Conservation (phyloP, 768 basidiomycete genomes). For the Trametes punicea region DNA sequence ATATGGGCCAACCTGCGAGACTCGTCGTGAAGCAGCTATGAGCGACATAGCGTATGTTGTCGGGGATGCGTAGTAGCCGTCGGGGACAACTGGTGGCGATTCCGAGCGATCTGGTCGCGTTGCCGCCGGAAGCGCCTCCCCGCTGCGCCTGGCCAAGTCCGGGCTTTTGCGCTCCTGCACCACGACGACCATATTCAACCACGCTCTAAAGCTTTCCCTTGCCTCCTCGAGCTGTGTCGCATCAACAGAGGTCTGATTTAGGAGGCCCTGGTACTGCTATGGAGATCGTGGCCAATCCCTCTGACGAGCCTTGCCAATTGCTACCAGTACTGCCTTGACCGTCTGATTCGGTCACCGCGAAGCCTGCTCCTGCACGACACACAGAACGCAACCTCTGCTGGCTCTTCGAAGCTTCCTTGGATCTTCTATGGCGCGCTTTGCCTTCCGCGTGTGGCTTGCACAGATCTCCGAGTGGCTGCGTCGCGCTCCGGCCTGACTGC, state of each 20-base stretch:
- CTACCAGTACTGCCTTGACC: constrained; percentile 6
- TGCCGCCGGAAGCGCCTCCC: not conserved
- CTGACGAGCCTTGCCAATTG: constrained; percentile 4
- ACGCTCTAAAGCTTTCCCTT: not conserved
- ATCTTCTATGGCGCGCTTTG: not conserved
- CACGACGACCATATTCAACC: constrained; percentile 10
- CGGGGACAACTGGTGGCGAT: not conserved
- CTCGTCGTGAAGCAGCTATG: constrained; percentile 8
- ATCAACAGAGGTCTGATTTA: not conserved
- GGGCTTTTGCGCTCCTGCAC: not conserved
- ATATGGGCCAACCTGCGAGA: not conserved
- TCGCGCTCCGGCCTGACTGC: constrained; percentile 5
- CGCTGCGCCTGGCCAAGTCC: not conserved
- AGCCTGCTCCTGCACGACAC: constrained; percentile 1
- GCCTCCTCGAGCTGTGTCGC: not conserved
- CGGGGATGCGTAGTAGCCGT: not conserved
- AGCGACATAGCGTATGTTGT: constrained; percentile 10
- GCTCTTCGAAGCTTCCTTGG: not conserved
- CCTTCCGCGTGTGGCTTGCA: not conserved
- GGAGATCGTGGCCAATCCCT: not conserved
- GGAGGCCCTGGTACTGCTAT: constrained; percentile 6
- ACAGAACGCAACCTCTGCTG: constrained; percentile 6
- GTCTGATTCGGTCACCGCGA: constrained; percentile 6
- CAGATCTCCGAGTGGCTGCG: constrained; percentile 9
- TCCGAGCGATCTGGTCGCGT: not conserved